Percentiles rank a stretch among this genome's conserved stretches.
Evolutionary conservation across 257 asterid species (phyloP).

Genomic region (Solanum paucissectum): DNA sequence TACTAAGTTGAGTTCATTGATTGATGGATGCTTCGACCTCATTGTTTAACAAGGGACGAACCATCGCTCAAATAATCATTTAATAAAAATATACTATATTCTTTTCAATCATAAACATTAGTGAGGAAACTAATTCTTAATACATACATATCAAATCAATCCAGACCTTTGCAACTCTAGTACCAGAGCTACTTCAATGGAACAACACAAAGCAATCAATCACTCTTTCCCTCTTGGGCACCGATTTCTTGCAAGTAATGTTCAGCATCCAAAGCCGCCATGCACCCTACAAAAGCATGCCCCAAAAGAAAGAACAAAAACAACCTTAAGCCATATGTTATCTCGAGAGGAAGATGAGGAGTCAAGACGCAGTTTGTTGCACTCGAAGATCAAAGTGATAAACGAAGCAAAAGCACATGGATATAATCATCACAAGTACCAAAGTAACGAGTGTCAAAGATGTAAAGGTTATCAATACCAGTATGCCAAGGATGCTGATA

Average conservation of each 20-base stretch:
- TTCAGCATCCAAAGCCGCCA: slow-evolving; percentile 97
- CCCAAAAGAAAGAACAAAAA: neutral
- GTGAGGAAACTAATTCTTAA: neutral
- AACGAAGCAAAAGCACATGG: neutral
- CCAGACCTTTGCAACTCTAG: neutral
- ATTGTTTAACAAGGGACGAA: neutral
- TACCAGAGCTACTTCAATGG: slow-evolving; percentile 2
- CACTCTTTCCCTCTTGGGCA: slow-evolving; percentile 89
- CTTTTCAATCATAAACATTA: neutral
- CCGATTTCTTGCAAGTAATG: slow-evolving; percentile 88
- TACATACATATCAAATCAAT: neutral
- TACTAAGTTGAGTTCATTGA: neutral
- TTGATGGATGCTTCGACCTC: neutral
- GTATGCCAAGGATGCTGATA: neutral
- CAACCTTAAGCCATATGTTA: neutral
- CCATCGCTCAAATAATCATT: neutral
- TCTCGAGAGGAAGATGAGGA: neutral
- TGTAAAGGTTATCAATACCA: neutral
- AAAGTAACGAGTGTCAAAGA: neutral
- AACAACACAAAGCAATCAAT: slow-evolving; percentile 37
- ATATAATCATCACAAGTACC: neutral
- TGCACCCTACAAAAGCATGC: slow-evolving; percentile 55
- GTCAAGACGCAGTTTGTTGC: neutral
- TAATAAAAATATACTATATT: neutral
- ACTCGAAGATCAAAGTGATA: neutral